Evolutionary conservation across 345 rosid species (phyloP), one percentile per base, ranked within the genome.

Genomic region (Schrenkiella parvula): DNA sequence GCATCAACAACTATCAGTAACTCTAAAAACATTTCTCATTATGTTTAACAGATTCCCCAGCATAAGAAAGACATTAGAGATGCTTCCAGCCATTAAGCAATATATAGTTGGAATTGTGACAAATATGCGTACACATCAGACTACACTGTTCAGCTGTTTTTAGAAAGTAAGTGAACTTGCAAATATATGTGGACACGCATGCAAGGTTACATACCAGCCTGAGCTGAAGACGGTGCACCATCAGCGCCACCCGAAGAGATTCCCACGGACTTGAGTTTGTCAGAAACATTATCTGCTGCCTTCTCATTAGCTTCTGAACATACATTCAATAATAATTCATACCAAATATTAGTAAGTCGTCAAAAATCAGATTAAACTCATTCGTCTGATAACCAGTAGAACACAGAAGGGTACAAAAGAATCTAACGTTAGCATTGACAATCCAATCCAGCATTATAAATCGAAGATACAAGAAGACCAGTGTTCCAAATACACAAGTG

Each of bases 221-320:
- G 68, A 69, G 76, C 81, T 22, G 86, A 70, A 70, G 90, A 74
- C 22, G 81, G 51, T 32, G 87, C 85, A 8, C 81, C 90, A 64
- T 80, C 89, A 31, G 78, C 79, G 9, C 84, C 80, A 48, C 81
- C 66, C 0, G 89, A 83, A 55, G 97, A 84, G 70, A 93, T 79
- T 22, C 93, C 93, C 32, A 76, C 72, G 2, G 87, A 84, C 67
- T 87, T 89, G n/a, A 93, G 85, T 73, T 85, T 81, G 25, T 86
- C 86, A 31, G 95, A 79, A 60, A 88, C 84, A 66, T 84, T 84
- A 51, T 84, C 85, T 67, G 84, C 88, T 54, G 79, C 91, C 79
- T 82, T 86, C 21, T 81, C 89, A 64, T 78, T 72, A 47, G 90
- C 85, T 69, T 93, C 96, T 89, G 81, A 28, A 59, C 22, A 72